Conservation (phyloP, 805 yeast genomes). For the Sugiyamaella floridensis region DNA sequence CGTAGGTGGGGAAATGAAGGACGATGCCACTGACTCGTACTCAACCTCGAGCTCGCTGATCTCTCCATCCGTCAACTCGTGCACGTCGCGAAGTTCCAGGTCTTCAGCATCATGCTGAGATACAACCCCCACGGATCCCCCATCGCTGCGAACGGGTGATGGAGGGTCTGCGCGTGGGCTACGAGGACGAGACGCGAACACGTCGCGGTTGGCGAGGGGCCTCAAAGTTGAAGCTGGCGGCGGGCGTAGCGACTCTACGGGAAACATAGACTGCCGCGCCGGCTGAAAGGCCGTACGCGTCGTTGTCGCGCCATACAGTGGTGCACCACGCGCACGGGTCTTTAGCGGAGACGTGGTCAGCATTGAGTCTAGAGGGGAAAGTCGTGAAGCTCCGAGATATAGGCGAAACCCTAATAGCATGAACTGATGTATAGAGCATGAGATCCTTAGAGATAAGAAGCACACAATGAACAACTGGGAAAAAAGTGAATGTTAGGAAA, state of each 20-base stretch:
- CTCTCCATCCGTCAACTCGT: background rate
- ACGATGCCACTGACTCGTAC: slow-evolving; percentile 1
- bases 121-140: background rate
- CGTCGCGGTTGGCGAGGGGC: background rate
- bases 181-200: background rate
- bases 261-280: background rate
- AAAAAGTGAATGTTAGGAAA: no score
- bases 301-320: background rate
- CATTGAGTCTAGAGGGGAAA: background rate
- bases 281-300: background rate
- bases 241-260: background rate
- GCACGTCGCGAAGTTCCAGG: background rate
- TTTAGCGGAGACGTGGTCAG: background rate
- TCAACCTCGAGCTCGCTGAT: slow-evolving; percentile 7
- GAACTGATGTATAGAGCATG: no score
- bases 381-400: background rate
- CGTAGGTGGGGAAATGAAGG: background rate
- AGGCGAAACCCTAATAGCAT: no score
- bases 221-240: background rate
- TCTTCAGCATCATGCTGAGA: background rate
- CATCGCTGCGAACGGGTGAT: background rate
- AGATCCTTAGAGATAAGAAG: no score
- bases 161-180: background rate
- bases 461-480: no score
- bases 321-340: background rate